Percentiles rank a stretch among this genome's conserved stretches.
Evolutionary conservation across 1,139 yeast species (phyloP).

Genomic region (Yamadazyma friedrichii): DNA sequence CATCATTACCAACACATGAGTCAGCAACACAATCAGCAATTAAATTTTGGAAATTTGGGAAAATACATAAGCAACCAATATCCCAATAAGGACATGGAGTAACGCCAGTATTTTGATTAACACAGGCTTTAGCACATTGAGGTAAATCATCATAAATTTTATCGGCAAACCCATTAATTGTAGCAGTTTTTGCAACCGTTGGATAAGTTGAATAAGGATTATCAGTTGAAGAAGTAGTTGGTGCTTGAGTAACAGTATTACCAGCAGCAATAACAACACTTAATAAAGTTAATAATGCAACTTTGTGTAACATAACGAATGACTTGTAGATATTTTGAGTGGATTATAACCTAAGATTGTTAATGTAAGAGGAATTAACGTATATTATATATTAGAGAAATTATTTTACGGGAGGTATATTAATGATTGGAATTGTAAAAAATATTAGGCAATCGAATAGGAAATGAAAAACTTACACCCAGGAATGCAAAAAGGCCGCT

Average conservation of each 20-base stretch:
- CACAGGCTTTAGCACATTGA: conserved; percentile 44
- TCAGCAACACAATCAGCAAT: conserved; percentile 47
- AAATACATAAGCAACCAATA: conserved; percentile 52
- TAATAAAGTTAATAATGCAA: background rate
- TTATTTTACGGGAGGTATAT: background rate
- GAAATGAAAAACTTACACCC: too few relatives aligned
- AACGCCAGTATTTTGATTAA: conserved; percentile 28
- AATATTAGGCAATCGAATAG: background rate
- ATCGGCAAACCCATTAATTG: conserved; percentile 54
- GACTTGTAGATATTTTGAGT: too few relatives aligned
- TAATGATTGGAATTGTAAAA: background rate
- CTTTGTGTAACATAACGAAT: conserved; percentile 3
- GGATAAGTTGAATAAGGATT: conserved; percentile 40
- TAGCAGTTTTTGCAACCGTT: conserved; percentile 47
- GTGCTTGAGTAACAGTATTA: conserved; percentile 8
- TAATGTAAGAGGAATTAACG: background rate
- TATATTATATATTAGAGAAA: too few relatives aligned
- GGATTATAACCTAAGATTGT: too few relatives aligned
- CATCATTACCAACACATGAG: conserved; percentile 39
- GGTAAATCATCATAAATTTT: conserved; percentile 42
- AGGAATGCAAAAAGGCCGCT: too few relatives aligned
- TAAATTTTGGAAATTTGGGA: conserved; percentile 46
- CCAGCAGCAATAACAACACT: background rate
- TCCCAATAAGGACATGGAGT: conserved; percentile 57
- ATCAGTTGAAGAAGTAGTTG: conserved; percentile 17